A percentile compares a stretch with the other conserved stretches of the same genome.
phyloP scores from a whole-genome alignment of 176 grass and related monocot genomes.

The Phoenix roebelenii region DNA sequence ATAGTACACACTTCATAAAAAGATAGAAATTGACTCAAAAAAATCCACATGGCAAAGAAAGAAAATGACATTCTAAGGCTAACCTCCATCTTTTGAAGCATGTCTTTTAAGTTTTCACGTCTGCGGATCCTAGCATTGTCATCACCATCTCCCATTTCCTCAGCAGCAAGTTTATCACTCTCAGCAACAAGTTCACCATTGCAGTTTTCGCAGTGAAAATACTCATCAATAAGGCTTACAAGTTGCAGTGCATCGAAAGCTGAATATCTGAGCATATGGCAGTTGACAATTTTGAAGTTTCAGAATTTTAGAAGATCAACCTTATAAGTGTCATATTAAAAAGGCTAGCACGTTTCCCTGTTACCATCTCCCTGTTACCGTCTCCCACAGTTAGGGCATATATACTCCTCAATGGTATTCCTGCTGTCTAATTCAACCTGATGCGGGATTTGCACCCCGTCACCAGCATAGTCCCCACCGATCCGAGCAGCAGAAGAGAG shows the following conservation, averaged over 20 bases:
- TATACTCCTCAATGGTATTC: conserved; percentile 88
- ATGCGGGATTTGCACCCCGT: no score
- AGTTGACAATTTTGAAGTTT: no score
- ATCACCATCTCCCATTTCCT: conserved; percentile 98
- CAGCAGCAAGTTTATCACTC: conserved; percentile 97
- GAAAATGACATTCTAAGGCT: no score
- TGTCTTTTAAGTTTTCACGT: conserved; percentile 86
- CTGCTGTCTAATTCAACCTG: conserved; percentile 94
- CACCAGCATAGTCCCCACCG: no score
- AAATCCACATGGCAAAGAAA: no score
- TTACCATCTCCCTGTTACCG: no score
- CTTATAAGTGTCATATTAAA: background rate
- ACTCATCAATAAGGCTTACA: conserved; percentile 65
- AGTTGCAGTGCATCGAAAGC: conserved; percentile 91
- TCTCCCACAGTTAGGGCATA: conserved; percentile 89
- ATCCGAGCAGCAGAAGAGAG: no score
- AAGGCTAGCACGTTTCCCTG: background rate
- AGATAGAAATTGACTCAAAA: no score
- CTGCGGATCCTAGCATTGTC: conserved; percentile 65
- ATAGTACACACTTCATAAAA: no score
- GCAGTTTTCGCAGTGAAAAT: conserved; percentile 97
- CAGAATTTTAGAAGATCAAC: no score
- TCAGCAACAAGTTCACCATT: conserved; percentile 85
- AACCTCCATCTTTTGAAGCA: conserved; percentile 89
- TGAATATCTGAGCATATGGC: conserved; percentile 50